These are phyloP conservation scores for Cercospora sp. DNA, from an alignment of 2,329 filamentous ascomycete species.

Conservation along the genomic window DNA sequence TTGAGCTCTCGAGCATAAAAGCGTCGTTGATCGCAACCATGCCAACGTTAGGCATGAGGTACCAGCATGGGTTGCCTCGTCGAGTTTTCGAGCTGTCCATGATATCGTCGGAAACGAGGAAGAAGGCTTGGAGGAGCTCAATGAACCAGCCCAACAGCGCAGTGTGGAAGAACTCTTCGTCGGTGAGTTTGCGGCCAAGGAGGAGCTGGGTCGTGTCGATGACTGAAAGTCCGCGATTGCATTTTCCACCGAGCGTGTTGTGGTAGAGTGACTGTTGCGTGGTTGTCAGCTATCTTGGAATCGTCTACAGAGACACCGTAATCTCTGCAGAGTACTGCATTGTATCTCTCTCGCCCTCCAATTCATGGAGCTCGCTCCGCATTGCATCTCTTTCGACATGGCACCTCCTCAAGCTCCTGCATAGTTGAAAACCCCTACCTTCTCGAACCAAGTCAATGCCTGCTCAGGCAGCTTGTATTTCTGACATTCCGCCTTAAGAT, in stretches of 20 bases:
- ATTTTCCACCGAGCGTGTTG: conserved; percentile 93
- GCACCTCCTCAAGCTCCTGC: neutral
- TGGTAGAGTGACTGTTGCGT: conserved; percentile 68
- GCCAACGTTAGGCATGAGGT: conserved; percentile 82
- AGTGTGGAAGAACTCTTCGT: conserved; percentile 84
- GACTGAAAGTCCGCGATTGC: conserved; percentile 97
- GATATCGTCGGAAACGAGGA: conserved; percentile 97
- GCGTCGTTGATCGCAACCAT: conserved; percentile 98
- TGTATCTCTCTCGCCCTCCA: neutral
- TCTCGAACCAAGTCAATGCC: conserved; percentile 82
- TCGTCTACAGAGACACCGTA: neutral
- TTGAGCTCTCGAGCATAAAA: conserved; percentile 88
- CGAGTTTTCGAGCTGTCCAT: conserved; percentile 97
- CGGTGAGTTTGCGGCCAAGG: conserved; percentile 67
- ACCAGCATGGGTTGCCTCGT: conserved; percentile 94
- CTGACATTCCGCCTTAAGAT: conserved; percentile 74
- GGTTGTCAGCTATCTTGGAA: neutral
- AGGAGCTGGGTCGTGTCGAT: conserved; percentile 86
- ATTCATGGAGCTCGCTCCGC: neutral
- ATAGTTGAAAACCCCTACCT: conserved; percentile 51
- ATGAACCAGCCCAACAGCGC: conserved; percentile 95
- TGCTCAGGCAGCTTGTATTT: conserved; percentile 80
- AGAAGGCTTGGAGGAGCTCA: conserved; percentile 97
- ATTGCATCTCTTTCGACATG: neutral
- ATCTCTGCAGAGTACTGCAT: neutral